Evolutionary conservation across 306 rosid species (phyloP).

Genomic region (Castanospermum australe): DNA sequence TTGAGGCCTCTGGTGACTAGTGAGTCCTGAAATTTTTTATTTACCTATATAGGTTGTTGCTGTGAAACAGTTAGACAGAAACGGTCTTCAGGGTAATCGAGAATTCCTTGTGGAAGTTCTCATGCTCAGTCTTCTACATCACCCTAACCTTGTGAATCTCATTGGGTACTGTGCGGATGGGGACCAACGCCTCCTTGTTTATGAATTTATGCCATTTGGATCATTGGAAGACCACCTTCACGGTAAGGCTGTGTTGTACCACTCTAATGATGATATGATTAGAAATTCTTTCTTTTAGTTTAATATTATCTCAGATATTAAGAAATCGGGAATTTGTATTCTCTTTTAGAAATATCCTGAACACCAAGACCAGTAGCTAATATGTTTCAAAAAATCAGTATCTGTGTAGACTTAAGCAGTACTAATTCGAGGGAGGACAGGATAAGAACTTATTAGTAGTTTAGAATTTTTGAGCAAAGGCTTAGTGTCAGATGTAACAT

Average conservation of each 20-base stretch:
- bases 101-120: slow-evolving; percentile 94
- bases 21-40: slow-evolving; percentile 8
- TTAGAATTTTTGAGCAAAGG: neutral
- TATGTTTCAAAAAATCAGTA: neutral
- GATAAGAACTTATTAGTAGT: neutral
- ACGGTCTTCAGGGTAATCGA: slow-evolving; percentile 93
- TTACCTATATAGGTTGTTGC: slow-evolving; percentile 69
- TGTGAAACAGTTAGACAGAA: slow-evolving; percentile 88
- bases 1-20: neutral
- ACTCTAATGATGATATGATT: neutral
- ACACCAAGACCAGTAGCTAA: neutral
- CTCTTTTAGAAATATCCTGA: neutral
- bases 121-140: slow-evolving; percentile 94
- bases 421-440: neutral
- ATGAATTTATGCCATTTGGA: slow-evolving; percentile 84
- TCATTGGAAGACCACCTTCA: slow-evolving; percentile 88
- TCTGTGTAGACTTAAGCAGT: neutral
- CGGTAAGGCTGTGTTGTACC: slow-evolving; percentile 47
- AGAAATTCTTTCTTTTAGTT: neutral
- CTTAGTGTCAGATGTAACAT: neutral
- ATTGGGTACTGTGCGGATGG: slow-evolving; percentile 96
- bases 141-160: slow-evolving; percentile 75
- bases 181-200: slow-evolving; percentile 92
- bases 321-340: neutral
- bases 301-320: slow-evolving; percentile 3